Percentiles rank a stretch among this genome's conserved stretches.
These are phyloP conservation scores for Fusarium miscanthi DNA, from an alignment of 2,329 filamentous ascomycete species.

Conservation along the genomic window DNA sequence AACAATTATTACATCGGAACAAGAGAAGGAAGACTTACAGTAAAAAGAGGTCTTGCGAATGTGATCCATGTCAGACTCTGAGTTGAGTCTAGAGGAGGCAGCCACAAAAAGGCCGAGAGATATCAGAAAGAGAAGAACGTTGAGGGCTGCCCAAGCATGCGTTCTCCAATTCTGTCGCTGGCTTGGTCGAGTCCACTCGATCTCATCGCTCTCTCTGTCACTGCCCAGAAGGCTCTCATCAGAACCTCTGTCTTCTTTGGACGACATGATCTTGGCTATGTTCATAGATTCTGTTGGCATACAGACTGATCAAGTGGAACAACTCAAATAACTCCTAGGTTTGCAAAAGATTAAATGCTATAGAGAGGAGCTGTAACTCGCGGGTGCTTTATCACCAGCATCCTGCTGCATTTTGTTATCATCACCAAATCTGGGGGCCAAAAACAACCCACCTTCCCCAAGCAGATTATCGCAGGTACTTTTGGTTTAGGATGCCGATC, in stretches of 20 bases:
- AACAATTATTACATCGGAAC: rapidly evolving
- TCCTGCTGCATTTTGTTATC: background rate
- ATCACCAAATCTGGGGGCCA: background rate
- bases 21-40: background rate
- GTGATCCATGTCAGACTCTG: background rate
- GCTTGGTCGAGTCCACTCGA: background rate
- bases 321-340: rapidly evolving
- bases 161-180: background rate
- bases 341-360: background rate
- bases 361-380: rapidly evolving
- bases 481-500: background rate
- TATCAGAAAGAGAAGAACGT: background rate
- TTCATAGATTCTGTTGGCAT: rapidly evolving
- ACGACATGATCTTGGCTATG: background rate
- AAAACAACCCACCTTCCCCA: background rate
- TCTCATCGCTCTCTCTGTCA: background rate
- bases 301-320: rapidly evolving
- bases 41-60: slow-evolving; percentile 10
- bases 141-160: background rate
- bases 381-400: background rate
- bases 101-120: background rate
- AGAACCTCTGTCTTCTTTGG: background rate
- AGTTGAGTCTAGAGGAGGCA: background rate
- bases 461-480: background rate
- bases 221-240: background rate